Conservation (phyloP, 768 basidiomycete genomes). For the Auricularia cornea region DNA sequence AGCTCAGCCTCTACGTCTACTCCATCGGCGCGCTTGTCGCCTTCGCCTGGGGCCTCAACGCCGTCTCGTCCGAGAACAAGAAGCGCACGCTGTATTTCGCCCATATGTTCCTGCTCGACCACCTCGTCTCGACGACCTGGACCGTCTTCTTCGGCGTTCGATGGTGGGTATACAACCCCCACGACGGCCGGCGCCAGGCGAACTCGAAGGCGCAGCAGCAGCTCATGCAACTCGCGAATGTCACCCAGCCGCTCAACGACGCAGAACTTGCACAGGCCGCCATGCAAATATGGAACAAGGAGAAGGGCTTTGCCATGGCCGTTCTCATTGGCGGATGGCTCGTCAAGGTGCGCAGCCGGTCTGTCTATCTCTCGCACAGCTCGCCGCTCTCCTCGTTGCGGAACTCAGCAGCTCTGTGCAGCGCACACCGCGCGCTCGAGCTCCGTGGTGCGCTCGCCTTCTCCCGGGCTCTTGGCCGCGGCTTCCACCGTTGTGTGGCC, state of each 20-base stretch:
- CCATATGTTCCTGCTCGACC: slow-evolving; percentile 87
- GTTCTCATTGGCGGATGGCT: slow-evolving; percentile 82
- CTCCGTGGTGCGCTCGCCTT: too few relatives aligned
- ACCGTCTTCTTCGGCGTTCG: slow-evolving; percentile 83
- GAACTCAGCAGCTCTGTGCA: too few relatives aligned
- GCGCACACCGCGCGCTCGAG: too few relatives aligned
- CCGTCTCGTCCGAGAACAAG: slow-evolving; percentile 84
- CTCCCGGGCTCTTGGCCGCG: too few relatives aligned
- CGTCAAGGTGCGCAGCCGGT: slow-evolving; percentile 57
- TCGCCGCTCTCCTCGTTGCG: too few relatives aligned
- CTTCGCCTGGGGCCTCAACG: slow-evolving; percentile 79
- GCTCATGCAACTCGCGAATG: slow-evolving; percentile 40
- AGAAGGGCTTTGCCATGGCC: slow-evolving; percentile 71
- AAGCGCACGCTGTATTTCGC: slow-evolving; percentile 81
- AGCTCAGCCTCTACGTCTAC: slow-evolving; percentile 90
- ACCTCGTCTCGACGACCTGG: slow-evolving; percentile 82
- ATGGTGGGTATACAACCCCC: slow-evolving; percentile 90
- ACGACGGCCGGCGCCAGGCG: slow-evolving; percentile 73
- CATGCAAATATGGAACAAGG: slow-evolving; percentile 77
- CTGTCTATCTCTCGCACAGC: too few relatives aligned
- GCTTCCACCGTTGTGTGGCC: too few relatives aligned
- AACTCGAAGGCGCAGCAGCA: slow-evolving; percentile 87
- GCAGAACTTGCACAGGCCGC: slow-evolving; percentile 66
- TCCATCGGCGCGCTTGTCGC: slow-evolving; percentile 75
- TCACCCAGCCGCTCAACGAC: slow-evolving; percentile 36